Evolutionary conservation across 2,329 filamentous ascomycete species (phyloP), one percentile per base, ranked within the genome.

Genomic region (Fusarium agapanthi): DNA sequence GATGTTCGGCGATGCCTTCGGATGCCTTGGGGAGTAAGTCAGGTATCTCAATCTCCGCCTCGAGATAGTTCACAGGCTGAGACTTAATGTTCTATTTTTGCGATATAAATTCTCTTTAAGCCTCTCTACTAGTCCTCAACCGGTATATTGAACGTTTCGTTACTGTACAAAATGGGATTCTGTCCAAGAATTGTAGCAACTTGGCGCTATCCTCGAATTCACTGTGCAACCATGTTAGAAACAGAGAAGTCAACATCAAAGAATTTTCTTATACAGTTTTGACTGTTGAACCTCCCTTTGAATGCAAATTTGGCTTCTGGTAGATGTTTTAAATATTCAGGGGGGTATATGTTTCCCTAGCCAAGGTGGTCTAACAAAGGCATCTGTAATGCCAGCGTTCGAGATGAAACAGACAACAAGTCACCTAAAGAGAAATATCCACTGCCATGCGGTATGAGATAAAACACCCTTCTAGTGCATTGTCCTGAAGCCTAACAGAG

Each of bases 281-380:
- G 4, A 12, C 22, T 35, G 6, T 2, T 20, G 5, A 15, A 8
- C 1, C 20, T 24, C 18, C 7, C 3, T 20, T 0, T 15, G 5
- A 51, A 26, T 26, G 12, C 13, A 34, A 35, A 0, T 2, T 51
- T 26, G 5, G 3, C 18, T 20, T 26, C 13, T 15, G 30, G 18
- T 20, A 12, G 7, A 22, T 22, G n/a, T 35, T 34, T 35, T 51
- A 15, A 15, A 22, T 15, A 51, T 15, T 20, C n/a, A 51, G 13
- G 9, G 11, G 30, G n/a, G 2, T 9, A 26, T 34, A 26, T 35
- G n/a, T 35, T 35, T 20, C 18, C 18, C 4, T 22, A 26, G 18
- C 13, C n/a, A 35, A 26, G n/a, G n/a, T 26, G 16, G 30, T 22
- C 28, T 10, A 22, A 11, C 7, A 35, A 20, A 7, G 22, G 34